Percentiles rank a stretch among this genome's conserved stretches.
phyloP scores from a whole-genome alignment of 148 eudicot genomes.

The Heliamphora exappendiculata region DNA sequence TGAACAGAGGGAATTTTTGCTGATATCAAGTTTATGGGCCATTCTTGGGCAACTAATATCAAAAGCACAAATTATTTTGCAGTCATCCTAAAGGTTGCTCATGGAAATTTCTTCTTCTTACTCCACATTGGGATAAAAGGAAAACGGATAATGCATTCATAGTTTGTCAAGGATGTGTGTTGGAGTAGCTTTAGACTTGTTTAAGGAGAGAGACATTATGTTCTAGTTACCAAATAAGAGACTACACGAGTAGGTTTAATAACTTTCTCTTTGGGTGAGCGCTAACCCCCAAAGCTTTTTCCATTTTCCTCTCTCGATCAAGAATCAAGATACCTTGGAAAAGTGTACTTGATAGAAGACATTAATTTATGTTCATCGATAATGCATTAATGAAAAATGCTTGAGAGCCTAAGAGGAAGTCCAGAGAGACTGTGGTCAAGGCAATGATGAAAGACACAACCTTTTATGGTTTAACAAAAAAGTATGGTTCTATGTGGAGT shows the following conservation, averaged over 20 bases:
- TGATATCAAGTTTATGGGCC: not conserved
- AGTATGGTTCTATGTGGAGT: too few species aligned
- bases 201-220: not conserved
- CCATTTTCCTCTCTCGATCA: not conserved
- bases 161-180: not conserved
- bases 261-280: not conserved
- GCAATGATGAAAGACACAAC: constrained; percentile 1
- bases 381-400: not conserved
- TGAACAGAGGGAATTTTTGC: not conserved
- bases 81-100: not conserved
- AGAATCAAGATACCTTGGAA: not conserved
- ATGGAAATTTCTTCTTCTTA: not conserved
- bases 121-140: not conserved
- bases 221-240: not conserved
- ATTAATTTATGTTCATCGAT: not conserved
- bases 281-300: not conserved
- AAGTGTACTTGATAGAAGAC: not conserved
- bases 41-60: not conserved
- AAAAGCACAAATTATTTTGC: not conserved
- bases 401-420: too few species aligned
- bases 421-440: too few species aligned
- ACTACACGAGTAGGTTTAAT: too few species aligned
- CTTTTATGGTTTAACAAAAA: not conserved
- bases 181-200: not conserved
- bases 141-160: not conserved